These are phyloP conservation scores for Saksenaea oblongispora DNA, from an alignment of 371 early-diverging fungal genomes.

Conservation along the genomic window DNA sequence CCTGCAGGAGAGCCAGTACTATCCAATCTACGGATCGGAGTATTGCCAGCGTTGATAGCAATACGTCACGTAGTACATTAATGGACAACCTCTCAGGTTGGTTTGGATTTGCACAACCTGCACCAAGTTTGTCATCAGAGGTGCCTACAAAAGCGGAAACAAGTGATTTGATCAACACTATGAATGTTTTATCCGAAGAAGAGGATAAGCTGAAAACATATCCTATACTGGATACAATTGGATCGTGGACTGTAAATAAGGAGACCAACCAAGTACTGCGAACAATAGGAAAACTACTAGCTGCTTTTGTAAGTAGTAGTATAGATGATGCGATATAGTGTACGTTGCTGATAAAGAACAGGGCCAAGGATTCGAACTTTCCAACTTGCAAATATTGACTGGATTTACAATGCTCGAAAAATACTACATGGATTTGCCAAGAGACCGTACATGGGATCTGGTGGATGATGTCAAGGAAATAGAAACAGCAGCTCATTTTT, in stretches of 20 bases:
- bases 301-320: conserved; percentile 61
- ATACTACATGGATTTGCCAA: conserved; percentile 53
- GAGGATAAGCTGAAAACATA: conserved; percentile 29
- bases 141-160: conserved; percentile 2
- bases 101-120: conserved; percentile 4
- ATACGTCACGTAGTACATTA: background rate
- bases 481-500: conserved; percentile 59
- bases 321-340: background rate
- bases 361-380: conserved; percentile 83
- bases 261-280: conserved; percentile 68
- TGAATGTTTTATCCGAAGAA: conserved; percentile 23
- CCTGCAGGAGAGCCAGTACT: background rate
- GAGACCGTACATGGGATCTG: conserved; percentile 43
- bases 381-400: conserved; percentile 72
- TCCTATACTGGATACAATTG: conserved; percentile 41
- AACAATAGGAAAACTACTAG: conserved; percentile 62
- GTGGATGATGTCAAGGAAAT: conserved; percentile 54
- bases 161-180: background rate
- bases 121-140: conserved; percentile 8
- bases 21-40: background rate
- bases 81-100: conserved; percentile 4
- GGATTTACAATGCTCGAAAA: conserved; percentile 70
- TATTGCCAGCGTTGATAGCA: background rate
- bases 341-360: conserved; percentile 1
- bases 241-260: conserved; percentile 53